Evolutionary conservation across 2,329 filamentous ascomycete species (phyloP).

Genomic region (Alternaria sp.): DNA sequence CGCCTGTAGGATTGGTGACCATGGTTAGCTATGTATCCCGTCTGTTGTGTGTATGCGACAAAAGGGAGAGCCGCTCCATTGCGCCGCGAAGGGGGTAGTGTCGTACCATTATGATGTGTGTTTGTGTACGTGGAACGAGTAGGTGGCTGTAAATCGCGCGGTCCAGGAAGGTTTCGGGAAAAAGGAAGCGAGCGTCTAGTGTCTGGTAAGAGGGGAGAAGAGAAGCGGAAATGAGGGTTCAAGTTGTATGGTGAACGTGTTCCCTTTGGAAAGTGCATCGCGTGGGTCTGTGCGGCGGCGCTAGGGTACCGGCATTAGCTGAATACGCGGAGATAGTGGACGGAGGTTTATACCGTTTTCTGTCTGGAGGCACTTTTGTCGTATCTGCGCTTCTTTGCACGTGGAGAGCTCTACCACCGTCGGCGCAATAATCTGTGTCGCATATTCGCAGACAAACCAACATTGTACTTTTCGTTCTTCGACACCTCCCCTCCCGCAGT

Average conservation of each 20-base stretch:
- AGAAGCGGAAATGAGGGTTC: conserved; percentile 1
- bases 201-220: neutral
- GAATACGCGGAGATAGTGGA: conserved; percentile 22
- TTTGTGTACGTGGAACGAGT: neutral
- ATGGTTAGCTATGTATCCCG: neutral
- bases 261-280: conserved; percentile 19
- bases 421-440: neutral
- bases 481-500: neutral
- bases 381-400: neutral
- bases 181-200: neutral
- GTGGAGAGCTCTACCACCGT: neutral
- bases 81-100: neutral
- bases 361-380: neutral
- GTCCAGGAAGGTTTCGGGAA: neutral
- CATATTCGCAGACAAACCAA: neutral
- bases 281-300: conserved; percentile 17
- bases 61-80: neutral
- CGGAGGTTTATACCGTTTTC: conserved; percentile 12
- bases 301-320: neutral
- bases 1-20: conserved; percentile 57
- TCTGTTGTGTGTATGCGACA: neutral
- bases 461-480: neutral
- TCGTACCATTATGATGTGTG: conserved; percentile 1
- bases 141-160: neutral
- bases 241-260: conserved; percentile 14